Evolutionary conservation across 495 filamentous ascomycete species (phyloP), one percentile per base, ranked within the genome.

Genomic region (Xylaria cubensis): DNA sequence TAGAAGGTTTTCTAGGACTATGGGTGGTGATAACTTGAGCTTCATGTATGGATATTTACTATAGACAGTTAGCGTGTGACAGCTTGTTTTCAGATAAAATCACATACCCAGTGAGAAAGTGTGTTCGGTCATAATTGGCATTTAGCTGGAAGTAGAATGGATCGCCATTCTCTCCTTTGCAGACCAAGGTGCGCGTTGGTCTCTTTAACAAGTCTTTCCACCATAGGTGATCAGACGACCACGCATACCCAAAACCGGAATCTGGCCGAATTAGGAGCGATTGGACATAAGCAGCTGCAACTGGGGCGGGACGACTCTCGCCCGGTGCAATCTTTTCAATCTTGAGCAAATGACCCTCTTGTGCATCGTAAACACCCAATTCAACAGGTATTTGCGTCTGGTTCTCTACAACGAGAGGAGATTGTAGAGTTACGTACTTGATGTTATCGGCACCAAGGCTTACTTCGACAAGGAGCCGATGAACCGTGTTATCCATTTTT

Each of bases 121-220:
- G 92, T 63, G 92, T 91, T 76, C 88, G 90, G 79, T 97, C 91
- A 77, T 87, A 97, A 17, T 86, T 89, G 4, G 95, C 91, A 75
- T 96, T 93, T 83, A 96, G 89, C 80, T 98, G 97, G 84, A 99
- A 98, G 80, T 96, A 98, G 81, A 98, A 99, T 0, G 93, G 93
- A 48, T 95, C 92, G 51, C 89, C 90, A 74, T 89, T 88, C 73
- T 98, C 95, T 21, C 94, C 93, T 65, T 91, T 88, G 80, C 96
- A 99, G 48, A 92, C 92, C 67, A 99, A 84, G 1, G 94, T 96
- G 73, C 90, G 89, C 10, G 93, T 97, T 32, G 94, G 93, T 53
- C 90, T 84, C 76, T 91, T 92, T 62, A 98, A 84, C 46, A 99
- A 82, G 76, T 97, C 97, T 78, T 91, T 94, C 96, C 96, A 99